These are phyloP conservation scores for Lepiota subincarnata DNA, from an alignment of 768 basidiomycete genomes.

Conservation along the genomic window DNA sequence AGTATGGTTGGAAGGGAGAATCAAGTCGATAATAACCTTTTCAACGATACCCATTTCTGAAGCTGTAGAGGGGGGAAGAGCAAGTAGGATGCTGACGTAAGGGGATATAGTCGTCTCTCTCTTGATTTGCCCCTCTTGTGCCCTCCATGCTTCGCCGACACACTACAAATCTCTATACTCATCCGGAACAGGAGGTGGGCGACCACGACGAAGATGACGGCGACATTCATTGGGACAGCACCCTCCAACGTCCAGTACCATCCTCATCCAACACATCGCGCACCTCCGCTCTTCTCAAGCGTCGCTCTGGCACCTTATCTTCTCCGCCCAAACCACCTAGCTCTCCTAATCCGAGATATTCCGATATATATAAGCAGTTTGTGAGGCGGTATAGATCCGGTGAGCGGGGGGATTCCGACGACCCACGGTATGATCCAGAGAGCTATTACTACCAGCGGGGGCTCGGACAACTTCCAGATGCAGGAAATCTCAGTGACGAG, in stretches of 20 bases:
- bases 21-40: constrained; percentile 49
- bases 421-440: constrained; percentile 77
- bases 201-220: constrained; percentile 46
- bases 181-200: constrained; percentile 37
- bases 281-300: constrained; percentile 23
- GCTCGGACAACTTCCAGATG: constrained; percentile 60
- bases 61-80: not conserved
- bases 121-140: not conserved
- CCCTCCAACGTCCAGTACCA: constrained; percentile 29
- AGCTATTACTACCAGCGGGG: constrained; percentile 77
- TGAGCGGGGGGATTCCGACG: constrained; percentile 44
- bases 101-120: not conserved
- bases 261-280: constrained; percentile 25
- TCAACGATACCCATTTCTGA: constrained; percentile 85
- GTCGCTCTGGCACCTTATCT: constrained; percentile 22
- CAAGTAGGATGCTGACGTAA: constrained; percentile 2
- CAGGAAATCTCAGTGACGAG: constrained; percentile 74
- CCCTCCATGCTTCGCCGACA: constrained; percentile 45
- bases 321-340: constrained; percentile 15
- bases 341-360: constrained; percentile 28
- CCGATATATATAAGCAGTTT: constrained; percentile 77
- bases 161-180: constrained; percentile 65
- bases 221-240: constrained; percentile 39
- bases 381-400: constrained; percentile 68
- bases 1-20: not conserved